phyloP scores from a whole-genome alignment of 805 yeast species.

The Naumovozyma dairenensis region DNA sequence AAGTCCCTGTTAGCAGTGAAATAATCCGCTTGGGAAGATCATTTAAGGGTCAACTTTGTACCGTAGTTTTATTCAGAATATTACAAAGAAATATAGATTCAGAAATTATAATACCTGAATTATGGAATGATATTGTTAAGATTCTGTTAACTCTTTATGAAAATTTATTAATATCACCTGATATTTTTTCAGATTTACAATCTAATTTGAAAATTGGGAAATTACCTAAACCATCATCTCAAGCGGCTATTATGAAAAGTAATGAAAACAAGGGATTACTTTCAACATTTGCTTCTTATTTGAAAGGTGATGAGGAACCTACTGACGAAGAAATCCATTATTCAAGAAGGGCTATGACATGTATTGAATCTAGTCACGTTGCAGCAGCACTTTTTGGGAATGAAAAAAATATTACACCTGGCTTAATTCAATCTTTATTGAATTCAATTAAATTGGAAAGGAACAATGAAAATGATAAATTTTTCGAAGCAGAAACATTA shows the following conservation, averaged over 20 bases:
- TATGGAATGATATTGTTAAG: constrained; percentile 55
- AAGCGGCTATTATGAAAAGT: constrained; percentile 50
- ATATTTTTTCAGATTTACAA: constrained; percentile 56
- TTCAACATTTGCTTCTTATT: constrained; percentile 83
- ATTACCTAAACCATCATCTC: constrained; percentile 56
- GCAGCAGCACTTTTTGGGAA: constrained; percentile 45
- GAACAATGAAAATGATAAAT: constrained; percentile 27
- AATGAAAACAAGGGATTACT: constrained; percentile 71
- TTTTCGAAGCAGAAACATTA: constrained; percentile 37
- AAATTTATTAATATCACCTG: constrained; percentile 61
- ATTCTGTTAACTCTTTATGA: constrained; percentile 59
- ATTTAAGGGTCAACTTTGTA: constrained; percentile 83
- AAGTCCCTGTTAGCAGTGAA: constrained; percentile 66
- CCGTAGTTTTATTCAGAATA: constrained; percentile 76
- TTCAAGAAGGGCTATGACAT: constrained; percentile 73
- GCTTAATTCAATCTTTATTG: constrained; percentile 29
- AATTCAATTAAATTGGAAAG: constrained; percentile 29
- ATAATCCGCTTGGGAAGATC: constrained; percentile 82
- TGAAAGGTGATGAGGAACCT: constrained; percentile 94
- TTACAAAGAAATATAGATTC: constrained; percentile 46
- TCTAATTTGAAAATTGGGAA: constrained; percentile 41
- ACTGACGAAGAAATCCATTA: constrained; percentile 86
- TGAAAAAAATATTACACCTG: constrained; percentile 24
- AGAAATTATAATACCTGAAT: constrained; percentile 28
- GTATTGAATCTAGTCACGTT: constrained; percentile 63